A percentile compares a stretch with the other conserved stretches of the same genome.
These are phyloP conservation scores for Neurospora intermedia DNA, from an alignment of 495 filamentous ascomycete genomes.

Conservation along the genomic window DNA sequence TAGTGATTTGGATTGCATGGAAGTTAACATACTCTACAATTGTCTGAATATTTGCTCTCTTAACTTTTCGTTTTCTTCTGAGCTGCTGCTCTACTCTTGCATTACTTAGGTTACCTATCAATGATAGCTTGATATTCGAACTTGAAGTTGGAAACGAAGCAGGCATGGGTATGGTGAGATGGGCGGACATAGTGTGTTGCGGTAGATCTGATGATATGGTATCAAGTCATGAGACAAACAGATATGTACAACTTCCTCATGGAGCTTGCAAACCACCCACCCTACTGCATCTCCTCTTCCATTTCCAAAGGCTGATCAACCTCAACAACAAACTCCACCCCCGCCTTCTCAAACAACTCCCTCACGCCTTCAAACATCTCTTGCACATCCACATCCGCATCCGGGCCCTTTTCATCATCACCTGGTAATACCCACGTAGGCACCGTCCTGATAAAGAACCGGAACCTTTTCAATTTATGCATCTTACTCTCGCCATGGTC, in stretches of 20 bases:
- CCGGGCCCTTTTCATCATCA: background rate
- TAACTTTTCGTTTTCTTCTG: too few relatives aligned
- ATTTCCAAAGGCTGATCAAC: background rate
- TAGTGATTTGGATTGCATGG: too few relatives aligned
- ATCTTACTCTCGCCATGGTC: conserved; percentile 1
- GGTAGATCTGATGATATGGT: too few relatives aligned
- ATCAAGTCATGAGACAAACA: too few relatives aligned
- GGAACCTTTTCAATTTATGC: conserved; percentile 11
- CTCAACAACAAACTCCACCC: conserved; percentile 18
- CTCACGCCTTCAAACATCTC: conserved; percentile 9
- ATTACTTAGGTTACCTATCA: too few relatives aligned
- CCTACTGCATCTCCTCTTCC: background rate
- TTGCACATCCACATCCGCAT: background rate
- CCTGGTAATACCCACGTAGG: conserved; percentile 18
- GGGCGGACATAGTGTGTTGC: too few relatives aligned
- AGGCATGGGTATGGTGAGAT: too few relatives aligned
- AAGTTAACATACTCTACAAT: too few relatives aligned
- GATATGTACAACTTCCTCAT: background rate
- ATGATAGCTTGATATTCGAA: too few relatives aligned
- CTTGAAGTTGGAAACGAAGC: too few relatives aligned
- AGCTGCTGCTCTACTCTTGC: too few relatives aligned
- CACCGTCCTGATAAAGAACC: conserved; percentile 16
- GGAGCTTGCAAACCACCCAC: background rate
- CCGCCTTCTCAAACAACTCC: conserved; percentile 8
- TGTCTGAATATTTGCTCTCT: too few relatives aligned